Evolutionary conservation across 352 stramenopile genomes (phyloP), one percentile per base, ranked within the genome.

Genomic region (Globisporangium megalacanthum): DNA sequence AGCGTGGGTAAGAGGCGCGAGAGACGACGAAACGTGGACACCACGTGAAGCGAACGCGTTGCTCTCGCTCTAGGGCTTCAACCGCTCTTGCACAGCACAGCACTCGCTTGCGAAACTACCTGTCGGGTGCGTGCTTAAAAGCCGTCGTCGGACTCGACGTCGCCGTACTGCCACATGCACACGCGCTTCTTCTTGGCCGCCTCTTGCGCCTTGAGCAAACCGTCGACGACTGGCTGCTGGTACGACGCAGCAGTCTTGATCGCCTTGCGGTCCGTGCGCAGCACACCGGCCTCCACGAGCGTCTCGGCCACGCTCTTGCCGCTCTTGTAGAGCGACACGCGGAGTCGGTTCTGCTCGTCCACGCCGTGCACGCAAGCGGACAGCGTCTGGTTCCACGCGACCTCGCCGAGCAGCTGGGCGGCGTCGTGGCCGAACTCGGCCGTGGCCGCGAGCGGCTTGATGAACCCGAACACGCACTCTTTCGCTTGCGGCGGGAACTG

Each of bases 151-250:
- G 98, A 98, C 62, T 97, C 92, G 49, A 98, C 89, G 64, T 99
- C 96, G 22, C 96, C 96, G 72, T 98, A 98, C 61, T 90, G 83
- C 95, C 95, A 99, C 74, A 99, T 85, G 56, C 92, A 95, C 56
- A 91, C 69, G 49, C 95, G 93, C 63, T 92, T 88, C 61, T 89
- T 94, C 70, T 97, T 96, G 11, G 96, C 96, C 29, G 58, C 74
- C 47, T 97, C 84, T 69, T 98, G 92, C n/a, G 92, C 92, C 39
- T 74, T 77, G 37, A 91, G 62, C 39, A 99, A 74, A n/a, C 89
- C 81, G 10, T 96, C 83, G 31, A 97, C 83, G 11, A 96, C 74
- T 59, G 89, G 77, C 57, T 92, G 90, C 60, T 89, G 77, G 61
- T 84, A 76, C 15, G 73, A 58, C 17, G 95, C 58, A 11, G 73